A percentile compares a stretch with the other conserved stretches of the same genome.
phyloP scores from a whole-genome alignment of 805 yeast species.

The Wickerhamomyces pijperi region DNA sequence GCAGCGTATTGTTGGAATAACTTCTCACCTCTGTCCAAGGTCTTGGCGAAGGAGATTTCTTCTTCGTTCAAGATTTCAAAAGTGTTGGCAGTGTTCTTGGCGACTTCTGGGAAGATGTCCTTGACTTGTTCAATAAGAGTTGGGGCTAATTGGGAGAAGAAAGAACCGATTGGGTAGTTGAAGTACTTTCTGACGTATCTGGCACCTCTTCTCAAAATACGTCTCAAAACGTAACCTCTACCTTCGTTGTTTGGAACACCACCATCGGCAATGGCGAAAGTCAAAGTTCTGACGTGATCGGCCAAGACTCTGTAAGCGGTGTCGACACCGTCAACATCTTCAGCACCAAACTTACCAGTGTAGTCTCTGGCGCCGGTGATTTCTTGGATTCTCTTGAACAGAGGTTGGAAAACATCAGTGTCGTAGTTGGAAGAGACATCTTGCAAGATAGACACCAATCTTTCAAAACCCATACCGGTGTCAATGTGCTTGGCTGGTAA shows the following conservation, averaged over 20 bases:
- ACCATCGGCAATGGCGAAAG: constrained; percentile 95
- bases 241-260: constrained; percentile 99
- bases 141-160: constrained; percentile 87
- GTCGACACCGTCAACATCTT: constrained; percentile 89
- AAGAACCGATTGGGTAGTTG: constrained; percentile 89
- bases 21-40: constrained; percentile 96
- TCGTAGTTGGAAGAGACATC: constrained; percentile 89
- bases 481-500: constrained; percentile 94
- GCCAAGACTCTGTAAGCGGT: constrained; percentile 98
- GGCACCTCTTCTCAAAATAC: constrained; percentile 96
- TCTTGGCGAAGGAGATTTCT: constrained; percentile 88
- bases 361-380: constrained; percentile 89
- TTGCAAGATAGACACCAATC: constrained; percentile 90
- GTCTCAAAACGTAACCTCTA: constrained; percentile 94
- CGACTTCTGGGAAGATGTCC: constrained; percentile 87
- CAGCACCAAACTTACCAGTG: constrained; percentile 86
- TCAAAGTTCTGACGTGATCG: constrained; percentile 94
- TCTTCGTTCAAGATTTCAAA: constrained; percentile 93
- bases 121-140: constrained; percentile 81
- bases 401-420: constrained; percentile 90
- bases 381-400: constrained; percentile 78
- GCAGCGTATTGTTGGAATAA: constrained; percentile 88
- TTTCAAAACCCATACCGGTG: constrained; percentile 98
- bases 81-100: constrained; percentile 57
- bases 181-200: constrained; percentile 94